A percentile compares a stretch with the other conserved stretches of the same genome.
phyloP scores from a whole-genome alignment of 257 asterid genomes.

The Haberlea rhodopensis region DNA sequence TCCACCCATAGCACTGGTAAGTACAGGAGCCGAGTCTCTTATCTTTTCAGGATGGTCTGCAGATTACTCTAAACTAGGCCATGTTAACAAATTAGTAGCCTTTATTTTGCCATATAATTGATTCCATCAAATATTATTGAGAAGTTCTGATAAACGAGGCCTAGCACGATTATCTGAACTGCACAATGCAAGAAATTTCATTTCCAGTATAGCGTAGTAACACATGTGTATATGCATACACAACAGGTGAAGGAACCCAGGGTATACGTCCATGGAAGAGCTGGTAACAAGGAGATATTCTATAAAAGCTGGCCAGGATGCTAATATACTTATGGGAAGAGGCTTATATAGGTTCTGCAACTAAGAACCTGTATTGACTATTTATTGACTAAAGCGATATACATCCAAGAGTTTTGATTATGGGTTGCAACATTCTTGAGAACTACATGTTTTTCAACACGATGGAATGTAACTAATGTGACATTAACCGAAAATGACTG shows the following conservation, averaged over 20 bases:
- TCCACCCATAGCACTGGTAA: constrained; percentile 77
- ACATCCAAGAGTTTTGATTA: too few species aligned
- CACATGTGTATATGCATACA: constrained; percentile 8
- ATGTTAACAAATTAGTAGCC: neutral
- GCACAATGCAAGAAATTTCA: neutral
- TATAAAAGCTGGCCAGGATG: constrained; percentile 71
- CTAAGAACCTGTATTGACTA: neutral
- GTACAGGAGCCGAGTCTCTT: constrained; percentile 15
- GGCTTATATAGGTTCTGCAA: constrained; percentile 6
- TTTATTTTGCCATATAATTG: neutral
- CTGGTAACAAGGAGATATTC: constrained; percentile 37
- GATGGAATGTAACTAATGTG: neutral
- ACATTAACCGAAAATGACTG: too few species aligned
- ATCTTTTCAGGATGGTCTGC: neutral
- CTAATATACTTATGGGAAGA: constrained; percentile 27
- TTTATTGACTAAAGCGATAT: neutral
- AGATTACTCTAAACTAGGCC: too few species aligned
- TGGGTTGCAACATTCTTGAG: neutral
- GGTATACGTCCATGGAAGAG: constrained; percentile 67
- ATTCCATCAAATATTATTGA: too few species aligned
- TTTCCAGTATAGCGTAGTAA: neutral
- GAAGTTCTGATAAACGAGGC: too few species aligned
- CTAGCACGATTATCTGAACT: neutral
- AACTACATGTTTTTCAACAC: neutral
- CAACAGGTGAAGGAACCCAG: constrained; percentile 59